These are phyloP conservation scores for Bremia lactucae DNA, from an alignment of 352 stramenopile species.

Conservation along the genomic window DNA sequence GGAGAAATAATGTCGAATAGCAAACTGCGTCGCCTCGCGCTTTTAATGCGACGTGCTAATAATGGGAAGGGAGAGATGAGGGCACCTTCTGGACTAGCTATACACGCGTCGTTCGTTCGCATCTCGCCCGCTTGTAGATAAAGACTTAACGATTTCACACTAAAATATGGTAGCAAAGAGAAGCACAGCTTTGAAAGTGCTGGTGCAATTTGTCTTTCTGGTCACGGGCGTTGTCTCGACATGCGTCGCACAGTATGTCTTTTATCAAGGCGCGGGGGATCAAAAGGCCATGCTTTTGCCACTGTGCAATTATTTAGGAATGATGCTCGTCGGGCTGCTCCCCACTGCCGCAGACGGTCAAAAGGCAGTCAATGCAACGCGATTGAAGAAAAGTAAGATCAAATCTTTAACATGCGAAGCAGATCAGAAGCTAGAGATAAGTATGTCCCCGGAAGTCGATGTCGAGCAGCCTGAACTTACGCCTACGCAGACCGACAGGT, in stretches of 20 bases:
- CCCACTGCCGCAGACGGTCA: constrained; percentile 10
- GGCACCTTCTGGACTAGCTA: no score
- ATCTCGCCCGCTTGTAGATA: no score
- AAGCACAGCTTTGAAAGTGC: constrained; percentile 3
- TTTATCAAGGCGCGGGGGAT: constrained; percentile 73
- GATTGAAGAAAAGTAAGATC: background rate
- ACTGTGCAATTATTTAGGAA: constrained; percentile 80
- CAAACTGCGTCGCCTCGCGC: no score
- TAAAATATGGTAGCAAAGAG: background rate
- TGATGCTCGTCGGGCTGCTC: constrained; percentile 76
- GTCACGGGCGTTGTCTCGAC: constrained; percentile 78
- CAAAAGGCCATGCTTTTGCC: constrained; percentile 80
- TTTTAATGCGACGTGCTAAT: no score
- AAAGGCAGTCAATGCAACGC: constrained; percentile 1
- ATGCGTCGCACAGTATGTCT: constrained; percentile 74
- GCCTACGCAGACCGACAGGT: constrained; percentile 3
- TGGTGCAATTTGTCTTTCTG: constrained; percentile 63
- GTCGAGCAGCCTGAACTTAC: constrained; percentile 27
- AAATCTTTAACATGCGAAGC: background rate
- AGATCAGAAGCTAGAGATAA: constrained; percentile 1
- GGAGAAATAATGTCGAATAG: no score
- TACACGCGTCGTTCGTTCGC: no score
- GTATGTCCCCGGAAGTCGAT: constrained; percentile 10
- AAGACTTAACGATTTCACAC: background rate
- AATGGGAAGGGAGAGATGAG: no score